Evolutionary conservation across 768 basidiomycete species (phyloP).

Genomic region (Tylopilus plumbeoviolaceoides): DNA sequence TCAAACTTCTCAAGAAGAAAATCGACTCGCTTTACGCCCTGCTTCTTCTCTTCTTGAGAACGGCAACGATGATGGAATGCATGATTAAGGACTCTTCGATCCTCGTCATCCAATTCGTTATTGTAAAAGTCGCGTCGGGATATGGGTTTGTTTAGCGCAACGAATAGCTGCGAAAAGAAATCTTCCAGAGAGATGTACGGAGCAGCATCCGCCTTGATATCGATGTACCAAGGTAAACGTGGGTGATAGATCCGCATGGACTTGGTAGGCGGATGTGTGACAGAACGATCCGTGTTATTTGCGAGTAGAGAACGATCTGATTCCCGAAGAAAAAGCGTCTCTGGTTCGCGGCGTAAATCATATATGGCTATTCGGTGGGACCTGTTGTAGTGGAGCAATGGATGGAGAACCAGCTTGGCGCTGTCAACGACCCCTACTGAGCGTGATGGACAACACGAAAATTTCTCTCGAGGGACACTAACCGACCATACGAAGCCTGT

Average conservation of each 20-base stretch:
- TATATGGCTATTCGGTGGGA: constrained; percentile 38
- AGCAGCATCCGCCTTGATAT: constrained; percentile 40
- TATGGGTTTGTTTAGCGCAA: constrained; percentile 43
- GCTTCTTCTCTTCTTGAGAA: constrained; percentile 29
- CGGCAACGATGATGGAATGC: constrained; percentile 46
- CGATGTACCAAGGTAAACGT: constrained; percentile 65
- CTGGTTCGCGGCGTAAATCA: constrained; percentile 47
- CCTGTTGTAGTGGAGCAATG: constrained; percentile 21
- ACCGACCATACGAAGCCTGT: constrained; percentile 20
- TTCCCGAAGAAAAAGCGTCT: constrained; percentile 41
- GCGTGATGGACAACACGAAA: neutral
- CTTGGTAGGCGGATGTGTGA: constrained; percentile 46
- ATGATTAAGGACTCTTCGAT: constrained; percentile 40
- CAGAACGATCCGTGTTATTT: constrained; percentile 52
- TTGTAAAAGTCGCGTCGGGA: constrained; percentile 55
- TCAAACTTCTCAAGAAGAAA: constrained; percentile 51
- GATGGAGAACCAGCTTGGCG: constrained; percentile 23
- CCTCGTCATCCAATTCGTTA: constrained; percentile 45
- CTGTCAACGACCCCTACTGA: constrained; percentile 24
- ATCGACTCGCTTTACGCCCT: constrained; percentile 56
- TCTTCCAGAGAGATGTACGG: constrained; percentile 59
- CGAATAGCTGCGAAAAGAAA: constrained; percentile 45
- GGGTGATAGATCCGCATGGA: constrained; percentile 56
- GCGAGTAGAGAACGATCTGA: constrained; percentile 40
- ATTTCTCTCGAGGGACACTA: neutral